These are phyloP conservation scores for Solanum microdontum DNA, from an alignment of 257 asterid genomes.

Conservation along the genomic window DNA sequence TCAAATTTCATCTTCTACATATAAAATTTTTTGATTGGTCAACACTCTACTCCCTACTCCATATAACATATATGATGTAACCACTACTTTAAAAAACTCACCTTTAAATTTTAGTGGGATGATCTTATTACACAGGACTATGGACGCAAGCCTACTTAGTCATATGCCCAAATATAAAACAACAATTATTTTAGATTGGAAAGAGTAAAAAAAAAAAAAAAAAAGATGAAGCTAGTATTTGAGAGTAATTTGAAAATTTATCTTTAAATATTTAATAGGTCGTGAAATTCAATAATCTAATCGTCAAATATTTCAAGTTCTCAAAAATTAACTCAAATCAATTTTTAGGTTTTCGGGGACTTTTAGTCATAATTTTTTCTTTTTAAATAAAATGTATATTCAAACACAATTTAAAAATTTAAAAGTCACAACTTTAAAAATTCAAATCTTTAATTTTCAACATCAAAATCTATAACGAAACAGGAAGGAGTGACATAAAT, in stretches of 20 bases:
- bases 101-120: background rate
- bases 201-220: background rate
- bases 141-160: background rate
- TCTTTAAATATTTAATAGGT: background rate
- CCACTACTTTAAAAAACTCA: background rate
- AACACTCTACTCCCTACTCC: background rate
- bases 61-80: no score
- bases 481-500: background rate
- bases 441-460: background rate
- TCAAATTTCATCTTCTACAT: background rate
- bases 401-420: background rate
- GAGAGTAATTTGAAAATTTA: background rate
- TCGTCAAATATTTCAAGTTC: background rate
- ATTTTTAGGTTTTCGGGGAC: background rate
- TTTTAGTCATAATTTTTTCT: background rate
- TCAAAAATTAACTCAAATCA: background rate
- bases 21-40: fast-evolving
- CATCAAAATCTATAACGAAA: background rate
- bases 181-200: background rate
- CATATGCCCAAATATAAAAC: background rate
- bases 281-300: background rate
- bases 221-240: background rate
- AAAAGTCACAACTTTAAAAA: background rate
- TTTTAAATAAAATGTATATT: background rate
- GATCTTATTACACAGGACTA: background rate